These are phyloP conservation scores for Daldinia sp. DNA, from an alignment of 2,329 filamentous ascomycete genomes.

Conservation along the genomic window DNA sequence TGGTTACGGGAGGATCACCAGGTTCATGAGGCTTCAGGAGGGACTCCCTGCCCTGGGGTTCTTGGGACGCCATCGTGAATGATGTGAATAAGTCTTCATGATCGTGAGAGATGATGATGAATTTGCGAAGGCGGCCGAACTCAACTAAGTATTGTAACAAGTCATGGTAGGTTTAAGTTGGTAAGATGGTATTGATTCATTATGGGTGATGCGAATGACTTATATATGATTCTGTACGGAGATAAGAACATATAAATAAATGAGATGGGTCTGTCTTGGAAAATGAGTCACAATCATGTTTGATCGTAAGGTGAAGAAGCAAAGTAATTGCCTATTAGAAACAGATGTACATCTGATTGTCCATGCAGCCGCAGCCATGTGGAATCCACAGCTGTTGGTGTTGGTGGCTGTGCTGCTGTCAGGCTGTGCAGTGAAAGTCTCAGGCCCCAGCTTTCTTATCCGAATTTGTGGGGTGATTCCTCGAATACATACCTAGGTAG, in stretches of 20 bases:
- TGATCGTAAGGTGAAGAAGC: not conserved
- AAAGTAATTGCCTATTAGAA: not conserved
- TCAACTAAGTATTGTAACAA: not conserved
- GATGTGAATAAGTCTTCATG: not conserved
- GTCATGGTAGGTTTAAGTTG: not conserved
- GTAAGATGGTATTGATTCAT: not conserved
- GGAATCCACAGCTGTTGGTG: too few relatives aligned
- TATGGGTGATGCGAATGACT: not conserved
- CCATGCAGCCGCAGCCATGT: too few relatives aligned
- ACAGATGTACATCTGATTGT: too few relatives aligned
- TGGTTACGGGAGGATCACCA: slow-evolving; percentile 15
- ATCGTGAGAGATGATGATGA: not conserved
- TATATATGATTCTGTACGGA: not conserved
- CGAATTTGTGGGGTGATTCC: too few relatives aligned
- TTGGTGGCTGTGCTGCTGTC: too few relatives aligned
- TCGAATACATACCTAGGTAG: too few relatives aligned
- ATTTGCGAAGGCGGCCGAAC: not conserved
- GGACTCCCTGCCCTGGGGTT: slow-evolving; percentile 18
- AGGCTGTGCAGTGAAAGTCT: too few relatives aligned
- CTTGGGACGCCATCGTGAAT: slow-evolving; percentile 33
- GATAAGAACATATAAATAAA: not conserved
- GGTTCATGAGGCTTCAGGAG: slow-evolving; percentile 26
- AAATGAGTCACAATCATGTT: not conserved
- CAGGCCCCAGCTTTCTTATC: too few relatives aligned
- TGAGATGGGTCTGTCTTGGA: too few relatives aligned